These are phyloP conservation scores for Chenopodium album DNA, from an alignment of 148 eudicot genomes.

Conservation along the genomic window DNA sequence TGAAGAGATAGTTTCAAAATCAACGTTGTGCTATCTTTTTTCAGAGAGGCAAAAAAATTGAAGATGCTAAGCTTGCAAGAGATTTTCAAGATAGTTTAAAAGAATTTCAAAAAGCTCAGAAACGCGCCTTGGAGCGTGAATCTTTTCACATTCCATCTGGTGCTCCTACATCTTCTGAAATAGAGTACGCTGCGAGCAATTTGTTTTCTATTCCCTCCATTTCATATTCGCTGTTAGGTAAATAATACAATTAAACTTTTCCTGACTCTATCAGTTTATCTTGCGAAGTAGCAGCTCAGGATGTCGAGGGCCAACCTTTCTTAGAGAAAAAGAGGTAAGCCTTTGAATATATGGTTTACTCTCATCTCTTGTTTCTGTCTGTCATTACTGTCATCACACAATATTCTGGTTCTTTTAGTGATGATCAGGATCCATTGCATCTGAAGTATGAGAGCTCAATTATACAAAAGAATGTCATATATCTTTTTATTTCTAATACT, in stretches of 20 bases:
- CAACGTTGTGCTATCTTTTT: background rate
- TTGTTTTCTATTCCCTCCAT: background rate
- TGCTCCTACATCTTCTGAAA: conserved; percentile 32
- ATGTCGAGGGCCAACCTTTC: conserved; percentile 55
- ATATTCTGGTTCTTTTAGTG: no score
- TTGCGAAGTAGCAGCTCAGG: conserved; percentile 38
- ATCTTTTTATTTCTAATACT: no score
- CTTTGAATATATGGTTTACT: background rate
- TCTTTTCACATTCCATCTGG: conserved; percentile 45
- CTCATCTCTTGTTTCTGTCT: background rate
- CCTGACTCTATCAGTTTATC: conserved; percentile 25
- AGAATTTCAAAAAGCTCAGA: conserved; percentile 65
- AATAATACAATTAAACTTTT: conserved; percentile 3
- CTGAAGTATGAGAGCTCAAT: no score
- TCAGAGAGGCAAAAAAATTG: conserved; percentile 51
- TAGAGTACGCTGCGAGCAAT: conserved; percentile 29
- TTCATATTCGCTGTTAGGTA: background rate
- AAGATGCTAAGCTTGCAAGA: conserved; percentile 66
- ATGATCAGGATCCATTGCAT: no score
- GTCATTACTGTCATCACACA: no score
- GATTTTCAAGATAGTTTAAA: conserved; percentile 52
- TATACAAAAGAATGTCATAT: no score
- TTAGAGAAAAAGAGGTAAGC: conserved; percentile 51
- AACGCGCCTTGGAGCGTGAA: conserved; percentile 63
- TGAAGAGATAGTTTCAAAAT: background rate